Evolutionary conservation across 1,284 basidiomycete species (phyloP), one percentile per base, ranked within the genome.

Genomic region (Leucoagaricus sp.): DNA sequence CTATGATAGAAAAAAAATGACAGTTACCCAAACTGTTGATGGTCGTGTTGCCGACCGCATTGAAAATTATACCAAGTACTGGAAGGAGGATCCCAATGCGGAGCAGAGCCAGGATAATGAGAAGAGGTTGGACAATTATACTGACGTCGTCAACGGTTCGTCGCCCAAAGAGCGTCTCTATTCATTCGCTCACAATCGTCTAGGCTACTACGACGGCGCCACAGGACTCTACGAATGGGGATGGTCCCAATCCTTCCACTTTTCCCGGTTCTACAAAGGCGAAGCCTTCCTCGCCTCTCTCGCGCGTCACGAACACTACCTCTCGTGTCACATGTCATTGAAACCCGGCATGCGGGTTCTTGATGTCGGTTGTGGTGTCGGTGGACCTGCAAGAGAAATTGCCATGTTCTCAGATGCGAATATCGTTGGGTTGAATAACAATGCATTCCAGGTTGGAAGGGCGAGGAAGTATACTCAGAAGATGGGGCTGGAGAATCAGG

Each of bases 151-250:
- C 61, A 98, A 98, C 68, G 94, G 93, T 91, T 60, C 61, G 80
- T 69, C n/a, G 23, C 26, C 12, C 21, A 12, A n/a, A n/a, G n/a
- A n/a, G n/a, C n/a, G n/a, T 48, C 38, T 58, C 34, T 36, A 13
- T 26, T 4, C 29, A 49, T 60, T 48, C 50, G 56, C 44, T 54
- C 38, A 26, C 45, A n/a, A 40, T 55, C 46, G 23, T 45, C 17
- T 41, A 93, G 93, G 93, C 41, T 98, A 97, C 79, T 98, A 98
- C 67, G 96, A 98, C 67, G 95, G 94, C 64, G 96, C 95, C 5
- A 99, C 96, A 17, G 87, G 95, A 70, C 81, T 99, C 55, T 99
- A 98, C 80, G 96, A 99, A 75, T 98, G 94, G 70, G 96, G 93
- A 55, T 96, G 94, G 94, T 84, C 84, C 6, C 80, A 88, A 59